Evolutionary conservation across 306 rosid species (phyloP), one percentile per base, ranked within the genome.

Genomic region (Psophocarpus tetragonolobus): DNA sequence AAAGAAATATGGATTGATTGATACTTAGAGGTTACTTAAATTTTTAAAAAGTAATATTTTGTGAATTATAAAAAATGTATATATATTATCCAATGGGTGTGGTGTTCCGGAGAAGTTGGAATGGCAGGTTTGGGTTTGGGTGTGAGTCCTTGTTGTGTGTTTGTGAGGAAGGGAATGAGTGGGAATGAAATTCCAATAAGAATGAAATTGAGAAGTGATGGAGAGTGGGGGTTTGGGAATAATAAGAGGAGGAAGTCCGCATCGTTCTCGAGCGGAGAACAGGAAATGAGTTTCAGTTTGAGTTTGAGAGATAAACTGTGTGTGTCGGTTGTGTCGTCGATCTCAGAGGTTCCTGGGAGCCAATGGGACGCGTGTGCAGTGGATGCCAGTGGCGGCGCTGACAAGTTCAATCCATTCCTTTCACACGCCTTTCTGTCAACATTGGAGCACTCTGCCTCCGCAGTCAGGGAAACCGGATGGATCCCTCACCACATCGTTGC

Each of bases 401-500:
- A 86, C 47, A 90, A 87, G 24, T 88, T 61, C 65, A 94, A 94
- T 72, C 98, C 98, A 36, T 92, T 92, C 87, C 87, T 94, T 39
- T 68, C 87, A 10, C 94, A 94, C 58, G 94, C 87, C 23, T 94
- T 94, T 64, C 84, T 94, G 30, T 94, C 97, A 0, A 78, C 86
- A 81, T 87, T 94, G 36, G 98, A 94, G 60, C 78, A 74, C 73
- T 82, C 98, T 1, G 88, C 83, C 56, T 89, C 83, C 62, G 93
- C 97, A 0, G 90, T 84, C 56, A 88, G 84, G 89, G 91, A 92
- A 78, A 94, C 96, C 8, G 97, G 98, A 50, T 94, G 98, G 98
- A 83, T 44, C 54, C 97, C 98, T 8, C 80, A 82, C 74, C 98
- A 92, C 74, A 65, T 94, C 57, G 48, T 94, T 78, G 98, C 93